Conservation (phyloP, 495 filamentous ascomycete species). For the Podospora sp. region DNA sequence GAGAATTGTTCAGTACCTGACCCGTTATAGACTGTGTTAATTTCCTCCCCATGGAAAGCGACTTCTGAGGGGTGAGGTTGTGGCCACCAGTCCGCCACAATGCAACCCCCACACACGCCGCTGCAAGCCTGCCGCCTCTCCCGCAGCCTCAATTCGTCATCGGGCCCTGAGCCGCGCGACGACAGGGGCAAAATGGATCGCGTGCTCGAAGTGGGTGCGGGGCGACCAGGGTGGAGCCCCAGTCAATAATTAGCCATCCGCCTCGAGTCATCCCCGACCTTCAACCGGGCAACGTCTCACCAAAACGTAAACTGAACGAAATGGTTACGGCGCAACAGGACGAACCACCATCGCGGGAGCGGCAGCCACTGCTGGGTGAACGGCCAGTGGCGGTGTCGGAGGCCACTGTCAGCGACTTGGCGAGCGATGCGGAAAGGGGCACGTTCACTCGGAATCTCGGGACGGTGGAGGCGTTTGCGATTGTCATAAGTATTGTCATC, state of each 20-base stretch:
- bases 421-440: constrained; percentile 18
- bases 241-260: not conserved
- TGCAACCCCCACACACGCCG: too few species aligned
- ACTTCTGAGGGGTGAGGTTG: too few species aligned
- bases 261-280: not conserved
- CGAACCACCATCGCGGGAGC: not conserved
- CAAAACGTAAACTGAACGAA: not conserved
- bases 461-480: constrained; percentile 55
- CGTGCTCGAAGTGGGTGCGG: not conserved
- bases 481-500: constrained; percentile 59
- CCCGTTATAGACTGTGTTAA: too few species aligned
- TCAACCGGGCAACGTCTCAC: not conserved
- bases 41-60: too few species aligned
- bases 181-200: not conserved
- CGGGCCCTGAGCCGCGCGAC: not conserved
- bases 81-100: too few species aligned
- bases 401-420: not conserved
- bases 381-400: not conserved
- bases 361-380: not conserved
- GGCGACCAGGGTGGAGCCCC: not conserved
- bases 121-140: not conserved
- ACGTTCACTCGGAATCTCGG: constrained; percentile 53
- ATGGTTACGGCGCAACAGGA: not conserved
- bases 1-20: too few species aligned
- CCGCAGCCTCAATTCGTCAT: not conserved